These are phyloP conservation scores for Oryza nivara DNA, from an alignment of 176 grass and related monocot genomes.

Conservation along the genomic window DNA sequence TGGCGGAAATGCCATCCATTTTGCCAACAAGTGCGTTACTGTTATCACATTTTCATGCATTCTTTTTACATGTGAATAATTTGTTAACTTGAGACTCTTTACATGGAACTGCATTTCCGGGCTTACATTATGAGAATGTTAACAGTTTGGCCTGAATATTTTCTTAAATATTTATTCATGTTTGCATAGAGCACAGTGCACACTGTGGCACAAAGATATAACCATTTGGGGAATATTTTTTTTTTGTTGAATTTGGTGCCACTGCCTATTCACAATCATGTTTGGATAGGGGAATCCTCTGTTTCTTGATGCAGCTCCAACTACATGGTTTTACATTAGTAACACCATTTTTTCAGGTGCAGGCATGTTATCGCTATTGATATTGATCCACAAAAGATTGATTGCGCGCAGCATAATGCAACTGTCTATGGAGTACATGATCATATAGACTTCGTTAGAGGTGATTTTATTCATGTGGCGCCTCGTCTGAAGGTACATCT, in stretches of 20 bases:
- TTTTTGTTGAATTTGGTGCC: not conserved
- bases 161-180: not conserved
- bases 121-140: slow-evolving; percentile 11
- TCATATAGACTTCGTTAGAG: slow-evolving; percentile 82
- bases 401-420: slow-evolving; percentile 83
- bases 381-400: slow-evolving; percentile 91
- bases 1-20: slow-evolving; percentile 96
- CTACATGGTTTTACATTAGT: slow-evolving; percentile 9
- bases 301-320: slow-evolving; percentile 10
- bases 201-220: not conserved
- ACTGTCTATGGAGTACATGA: slow-evolving; percentile 79
- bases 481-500: slow-evolving; percentile 65
- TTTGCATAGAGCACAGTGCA: not conserved
- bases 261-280: not conserved
- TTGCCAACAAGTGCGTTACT: slow-evolving; percentile 68
- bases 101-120: not conserved
- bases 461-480: slow-evolving; percentile 69
- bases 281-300: not conserved
- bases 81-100: slow-evolving; percentile 12
- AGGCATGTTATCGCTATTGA: slow-evolving; percentile 92
- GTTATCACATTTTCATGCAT: slow-evolving; percentile 28
- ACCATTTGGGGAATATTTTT: not conserved
- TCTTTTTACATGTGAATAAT: slow-evolving; percentile 23
- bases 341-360: slow-evolving; percentile 64
- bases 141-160: not conserved